Evolutionary conservation across 2,329 filamentous ascomycete species (phyloP), one percentile per base, ranked within the genome.

Genomic region (Kalaharituber pfeilii): DNA sequence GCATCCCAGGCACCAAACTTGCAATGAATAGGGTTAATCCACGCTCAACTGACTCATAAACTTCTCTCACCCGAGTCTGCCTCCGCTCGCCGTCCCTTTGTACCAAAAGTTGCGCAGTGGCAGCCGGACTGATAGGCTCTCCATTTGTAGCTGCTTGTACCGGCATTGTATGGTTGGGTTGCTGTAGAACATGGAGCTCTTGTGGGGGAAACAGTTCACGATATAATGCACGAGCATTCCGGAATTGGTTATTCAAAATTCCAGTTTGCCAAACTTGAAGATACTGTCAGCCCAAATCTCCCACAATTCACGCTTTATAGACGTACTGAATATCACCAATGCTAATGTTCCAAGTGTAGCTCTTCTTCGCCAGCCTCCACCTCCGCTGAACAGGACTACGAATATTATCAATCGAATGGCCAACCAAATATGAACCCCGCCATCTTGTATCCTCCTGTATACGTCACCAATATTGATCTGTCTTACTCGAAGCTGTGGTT

Each of bases 211-310:
- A 53, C 18, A 47, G 13, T 25, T 47, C 42, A 2, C 42, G 18
- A 25, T 47, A 47, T 6, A 47, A 22, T 13, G 42, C 24, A 11
- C 42, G 15, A 11, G 15, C 42, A 25, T 15, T 13, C 13, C 13
- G 57, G 33, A 62, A 24, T 25, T 53, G 56, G 13, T 52, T 53
- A 27, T 59, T 53, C 33, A 60, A 55, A 9, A 64, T 53, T 11
- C 62, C 62, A 6, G 61, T 62, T 60, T 64, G 60, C 62, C 60
- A 63, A 39, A 63, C 59, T n/a, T n/a, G n/a, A n/a, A n/a, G n/a
- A n/a, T n/a, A n/a, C n/a, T n/a, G n/a, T n/a, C n/a, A n/a, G n/a
- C n/a, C n/a, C n/a, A n/a, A n/a, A n/a, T n/a, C n/a, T n/a, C n/a
- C n/a, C n/a, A n/a, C n/a, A n/a, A n/a, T n/a, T n/a, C n/a, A n/a